Percentiles rank a stretch among this genome's conserved stretches.
Conservation (phyloP, 2,329 filamentous ascomycete genomes). For the Colletotrichum caudatum region DNA sequence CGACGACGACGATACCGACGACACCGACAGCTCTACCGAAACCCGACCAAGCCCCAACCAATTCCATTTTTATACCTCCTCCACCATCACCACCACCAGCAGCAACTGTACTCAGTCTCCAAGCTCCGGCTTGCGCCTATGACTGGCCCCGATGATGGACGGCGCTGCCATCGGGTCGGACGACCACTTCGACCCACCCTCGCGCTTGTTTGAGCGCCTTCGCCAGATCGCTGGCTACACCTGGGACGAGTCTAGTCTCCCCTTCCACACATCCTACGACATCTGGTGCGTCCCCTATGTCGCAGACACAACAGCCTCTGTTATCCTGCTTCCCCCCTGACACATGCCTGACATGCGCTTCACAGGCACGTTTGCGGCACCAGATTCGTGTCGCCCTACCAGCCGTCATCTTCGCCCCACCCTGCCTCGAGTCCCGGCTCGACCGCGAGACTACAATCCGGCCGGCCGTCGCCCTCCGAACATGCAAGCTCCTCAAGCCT, state of each 20-base stretch:
- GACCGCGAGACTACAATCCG: constrained; percentile 56
- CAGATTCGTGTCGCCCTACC: constrained; percentile 65
- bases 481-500: constrained; percentile 51
- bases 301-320: not conserved
- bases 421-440: constrained; percentile 59
- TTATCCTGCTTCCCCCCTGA: not conserved
- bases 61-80: constrained; percentile 38
- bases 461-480: constrained; percentile 59
- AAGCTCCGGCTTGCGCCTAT: constrained; percentile 43
- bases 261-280: constrained; percentile 80
- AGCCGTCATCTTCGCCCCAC: constrained; percentile 59
- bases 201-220: constrained; percentile 78
- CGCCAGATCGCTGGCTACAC: constrained; percentile 79
- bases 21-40: not conserved
- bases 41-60: constrained; percentile 13
- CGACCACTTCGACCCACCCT: constrained; percentile 72
- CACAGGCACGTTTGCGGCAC: constrained; percentile 75
- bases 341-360: constrained; percentile 38
- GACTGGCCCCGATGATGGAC: constrained; percentile 60
- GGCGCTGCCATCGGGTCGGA: constrained; percentile 62
- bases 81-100: constrained; percentile 43
- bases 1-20: constrained; percentile 17
- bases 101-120: constrained; percentile 33
- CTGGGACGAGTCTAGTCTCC: constrained; percentile 75
- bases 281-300: constrained; percentile 73